Percentiles rank a stretch among this genome's conserved stretches.
Conservation (phyloP, 2,329 filamentous ascomycete species). For the Venturia pyrina region DNA sequence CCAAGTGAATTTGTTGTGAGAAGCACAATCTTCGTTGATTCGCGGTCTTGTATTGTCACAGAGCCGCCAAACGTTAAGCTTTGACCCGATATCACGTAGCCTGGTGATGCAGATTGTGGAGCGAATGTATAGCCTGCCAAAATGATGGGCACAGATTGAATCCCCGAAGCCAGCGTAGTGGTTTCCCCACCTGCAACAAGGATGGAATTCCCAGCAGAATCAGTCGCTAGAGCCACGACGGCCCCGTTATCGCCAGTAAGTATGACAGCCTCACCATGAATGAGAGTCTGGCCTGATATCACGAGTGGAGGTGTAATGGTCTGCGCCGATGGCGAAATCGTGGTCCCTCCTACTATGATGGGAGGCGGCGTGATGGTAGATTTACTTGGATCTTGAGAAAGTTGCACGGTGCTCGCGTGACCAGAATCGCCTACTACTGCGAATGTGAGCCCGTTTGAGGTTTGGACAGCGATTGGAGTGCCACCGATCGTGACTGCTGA, state of each 20-base stretch:
- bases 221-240: not conserved
- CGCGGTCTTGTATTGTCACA: not conserved
- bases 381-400: not conserved
- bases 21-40: not conserved
- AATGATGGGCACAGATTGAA: not conserved
- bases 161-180: not conserved
- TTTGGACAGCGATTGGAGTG: constrained; percentile 1
- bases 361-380: constrained; percentile 7
- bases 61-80: not conserved
- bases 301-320: not conserved
- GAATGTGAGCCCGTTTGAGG: not conserved
- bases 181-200: not conserved
- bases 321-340: not conserved
- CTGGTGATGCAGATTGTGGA: not conserved
- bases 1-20: not conserved
- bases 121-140: not conserved
- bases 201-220: not conserved
- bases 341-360: not conserved
- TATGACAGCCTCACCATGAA: not conserved
- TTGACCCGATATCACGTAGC: not conserved
- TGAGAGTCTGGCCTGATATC: constrained; percentile 2
- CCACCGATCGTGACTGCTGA: not conserved
- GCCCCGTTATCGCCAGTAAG: not conserved
- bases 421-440: not conserved
- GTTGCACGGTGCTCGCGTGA: not conserved